Base-by-base conservation (phyloP, 768 basidiomycete species). In the Lentinula raphanica region DNA sequence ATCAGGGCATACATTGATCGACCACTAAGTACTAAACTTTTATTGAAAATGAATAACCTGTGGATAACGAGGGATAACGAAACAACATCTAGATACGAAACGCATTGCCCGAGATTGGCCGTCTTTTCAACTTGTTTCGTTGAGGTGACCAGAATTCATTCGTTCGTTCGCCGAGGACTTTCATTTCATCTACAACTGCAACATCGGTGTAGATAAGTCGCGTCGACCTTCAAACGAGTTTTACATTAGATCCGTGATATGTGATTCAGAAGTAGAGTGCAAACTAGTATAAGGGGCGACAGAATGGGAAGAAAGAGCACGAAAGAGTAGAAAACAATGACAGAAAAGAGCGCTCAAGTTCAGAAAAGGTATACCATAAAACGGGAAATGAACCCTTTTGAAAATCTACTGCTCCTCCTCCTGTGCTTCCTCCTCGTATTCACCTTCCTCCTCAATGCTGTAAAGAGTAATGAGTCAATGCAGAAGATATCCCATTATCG, bases 401-500 rank as follows among this genome's bases (percentile, higher is more conserved):
- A 38, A 39, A n/a, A 13, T 69, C 64, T 71, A 75, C 71, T 82
- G 71, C 60, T 89, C 84, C 58, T 88, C 88, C 56, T 87, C 87
- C 4, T 58, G 71, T 13, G 72, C 73, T 67, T 92, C 90, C 71
- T 93, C 92, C 77, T 93, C 92, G 70, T 92, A 94, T 69, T 92
- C 91, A 62, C 77, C 90, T 69, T 94, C 92, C 70, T 93, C 92
- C 70, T 93, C 92, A 55, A 83, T 86, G 55, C 91, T 92, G 62
- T 61, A 50, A 42, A 21, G n/a, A 67, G 61, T n/a, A 27, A 4
- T 44, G 19, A 56, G 35, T 11, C 5, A 19, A 17, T 12, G 38
- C 1, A 3, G 3, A 5, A n/a, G n/a, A n/a, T n/a, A n/a, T n/a
- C 4, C 3, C 31, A 61, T 3, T 27, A 13, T 40, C 15, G 42